Percentiles rank a stretch among this genome's conserved stretches.
These are phyloP conservation scores for Hansfordia pulvinata DNA, from an alignment of 2,329 filamentous ascomycete species.

Conservation along the genomic window DNA sequence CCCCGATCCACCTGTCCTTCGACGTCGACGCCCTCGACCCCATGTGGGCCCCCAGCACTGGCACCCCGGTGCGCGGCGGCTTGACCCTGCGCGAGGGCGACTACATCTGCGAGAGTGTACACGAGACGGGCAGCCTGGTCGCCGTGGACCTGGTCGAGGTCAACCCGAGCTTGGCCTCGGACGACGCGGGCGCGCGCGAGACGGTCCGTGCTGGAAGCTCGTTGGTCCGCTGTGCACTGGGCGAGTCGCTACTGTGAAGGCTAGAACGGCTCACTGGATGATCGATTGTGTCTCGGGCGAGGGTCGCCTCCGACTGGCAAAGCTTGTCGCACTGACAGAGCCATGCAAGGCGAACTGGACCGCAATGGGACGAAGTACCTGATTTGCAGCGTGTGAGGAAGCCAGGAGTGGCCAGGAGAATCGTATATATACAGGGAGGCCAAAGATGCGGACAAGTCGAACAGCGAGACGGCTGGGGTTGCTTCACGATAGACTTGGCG, in stretches of 20 bases:
- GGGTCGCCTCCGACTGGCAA: too few relatives aligned
- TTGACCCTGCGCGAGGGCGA: slow-evolving; percentile 90
- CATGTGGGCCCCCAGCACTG: slow-evolving; percentile 90
- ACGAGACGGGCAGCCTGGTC: slow-evolving; percentile 64
- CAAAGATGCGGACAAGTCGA: too few relatives aligned
- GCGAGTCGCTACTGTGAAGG: slow-evolving; percentile 82
- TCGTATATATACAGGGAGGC: too few relatives aligned
- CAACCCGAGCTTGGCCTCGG: slow-evolving; percentile 56
- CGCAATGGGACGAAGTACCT: too few relatives aligned
- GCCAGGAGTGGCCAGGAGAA: too few relatives aligned
- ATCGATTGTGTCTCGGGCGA: too few relatives aligned
- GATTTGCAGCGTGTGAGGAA: too few relatives aligned
- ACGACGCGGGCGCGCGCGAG: slow-evolving; percentile 56
- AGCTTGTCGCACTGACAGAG: too few relatives aligned
- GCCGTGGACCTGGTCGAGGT: slow-evolving; percentile 77
- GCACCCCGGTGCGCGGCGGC: slow-evolving; percentile 86
- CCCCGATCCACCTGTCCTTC: slow-evolving; percentile 92
- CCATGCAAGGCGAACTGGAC: too few relatives aligned
- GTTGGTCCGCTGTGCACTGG: slow-evolving; percentile 79
- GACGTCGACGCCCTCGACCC: slow-evolving; percentile 95
- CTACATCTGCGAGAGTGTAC: slow-evolving; percentile 84
- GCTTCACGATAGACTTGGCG: too few relatives aligned
- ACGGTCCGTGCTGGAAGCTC: slow-evolving; percentile 86
- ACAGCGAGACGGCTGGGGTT: too few relatives aligned
- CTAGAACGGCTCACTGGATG: too few relatives aligned